Base-by-base conservation (phyloP, 768 basidiomycete species). In the Galerina marginata region DNA sequence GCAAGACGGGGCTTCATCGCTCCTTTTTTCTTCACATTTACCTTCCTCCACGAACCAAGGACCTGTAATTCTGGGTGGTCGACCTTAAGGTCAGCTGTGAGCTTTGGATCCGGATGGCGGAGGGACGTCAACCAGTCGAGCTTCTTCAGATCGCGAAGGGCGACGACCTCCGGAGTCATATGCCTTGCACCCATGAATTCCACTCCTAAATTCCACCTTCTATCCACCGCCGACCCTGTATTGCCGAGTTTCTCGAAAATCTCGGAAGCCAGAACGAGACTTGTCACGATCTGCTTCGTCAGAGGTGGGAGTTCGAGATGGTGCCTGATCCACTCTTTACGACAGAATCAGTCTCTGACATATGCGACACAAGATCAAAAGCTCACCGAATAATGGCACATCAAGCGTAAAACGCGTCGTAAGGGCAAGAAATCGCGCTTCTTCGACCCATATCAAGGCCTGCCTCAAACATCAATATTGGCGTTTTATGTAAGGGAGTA, bases 21-120 rank as follows among this genome's bases (percentile, higher is more conserved):
- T 56, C 62, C 25, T 69, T 57, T 37, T 64, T 60, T 4, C 79
- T 57, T 58, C 0, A 54, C 20, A 23, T 53, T 53, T 3, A 54
- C 16, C 44, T 75, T 74, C 58, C 65, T 62, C 79, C 77, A 79
- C 0, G 74, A 76, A 1, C 79, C 78, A 3, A 67, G 70, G 4
- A 76, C 62, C 54, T 81, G 79, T n/a, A 59, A 38, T 29, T 50
- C 16, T 16, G 58, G 44, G 2, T 59, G 16, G 16, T 26, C 37
- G n/a, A 59, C 58, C 23, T 25, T 40, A 9, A 43, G 26, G 5
- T 26, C 12, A 3, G 14, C 20, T 0, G 50, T 43, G 9, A 59
- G 38, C 33, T 9, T 74, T 48, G 15, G 62, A 60, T 74, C 71
- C 0, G 72, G 75, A 63, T 77, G 75, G 11, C 72, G 70, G 11